Evolutionary conservation across 768 basidiomycete genomes (phyloP), one percentile per base, ranked within the genome.

Genomic region (Cystobasidiopsis lactophilus): DNA sequence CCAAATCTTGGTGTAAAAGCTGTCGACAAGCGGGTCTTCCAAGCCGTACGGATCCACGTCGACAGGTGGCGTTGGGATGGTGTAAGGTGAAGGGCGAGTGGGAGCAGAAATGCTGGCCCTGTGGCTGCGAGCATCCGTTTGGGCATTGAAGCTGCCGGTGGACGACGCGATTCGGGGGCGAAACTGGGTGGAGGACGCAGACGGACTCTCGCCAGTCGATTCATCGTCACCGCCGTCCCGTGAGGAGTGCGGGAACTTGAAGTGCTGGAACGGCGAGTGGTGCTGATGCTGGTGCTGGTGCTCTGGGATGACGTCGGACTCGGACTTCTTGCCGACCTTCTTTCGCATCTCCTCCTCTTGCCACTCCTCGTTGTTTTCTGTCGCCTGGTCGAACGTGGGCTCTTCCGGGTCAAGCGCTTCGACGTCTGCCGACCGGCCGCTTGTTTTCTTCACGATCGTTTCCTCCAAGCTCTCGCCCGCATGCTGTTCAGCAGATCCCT

Each of bases 1-100:
- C 91, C 93, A 98, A 35, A 82, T 74, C 55, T 81, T 73, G 62
- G 80, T 81, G 85, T 85, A 95, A 65, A 96, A 96, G 41, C 66
- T 68, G 54, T 89, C 85, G 58, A 71, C 74, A 37, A 96, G 72
- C 13, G 91, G 91, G 65, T 98, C 91, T 54, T 82, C 79, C 57
- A 98, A 88, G 30, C 74, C 77, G 53, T 82, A 67, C 1, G 80
- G 75, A 57, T 82, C 77, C 38, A 91, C 74, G 31, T 71, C 68
- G 3, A 85, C 85, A n/a, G 75, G 74, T 2, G 74, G 71, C 0
- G 75, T 77, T 1, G 77, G 77, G 52, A 82, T 66, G 33, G 58
- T 53, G 57, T 63, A 63, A 2, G 56, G 46, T 24, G 41, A 7
- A 7, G 7, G 41, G 9, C 9, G 41, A 9, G 7, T 43, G 9